Conservation (phyloP, 1,284 basidiomycete species). For the Ustilago xerochloae region DNA sequence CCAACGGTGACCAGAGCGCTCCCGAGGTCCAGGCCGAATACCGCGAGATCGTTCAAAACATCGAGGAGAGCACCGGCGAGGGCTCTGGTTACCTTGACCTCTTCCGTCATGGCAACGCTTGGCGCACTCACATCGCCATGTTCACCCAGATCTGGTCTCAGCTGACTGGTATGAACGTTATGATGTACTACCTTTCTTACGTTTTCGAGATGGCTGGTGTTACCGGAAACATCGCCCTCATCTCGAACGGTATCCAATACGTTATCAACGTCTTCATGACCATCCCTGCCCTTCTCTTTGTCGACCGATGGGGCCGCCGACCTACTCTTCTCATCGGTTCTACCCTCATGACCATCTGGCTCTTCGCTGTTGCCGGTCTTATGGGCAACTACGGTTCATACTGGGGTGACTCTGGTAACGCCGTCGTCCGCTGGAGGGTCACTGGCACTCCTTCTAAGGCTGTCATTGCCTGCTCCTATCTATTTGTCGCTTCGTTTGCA, state of each 20-base stretch:
- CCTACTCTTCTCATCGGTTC: conserved; percentile 46
- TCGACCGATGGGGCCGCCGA: conserved; percentile 51
- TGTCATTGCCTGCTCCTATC: conserved; percentile 45
- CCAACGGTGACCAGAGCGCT: conserved; percentile 26
- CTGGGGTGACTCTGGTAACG: conserved; percentile 8
- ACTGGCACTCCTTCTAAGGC: conserved; percentile 32
- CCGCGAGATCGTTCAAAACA: conserved; percentile 5
- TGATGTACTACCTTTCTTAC: conserved; percentile 42
- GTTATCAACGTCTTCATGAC: conserved; percentile 57
- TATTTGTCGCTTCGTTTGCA: conserved; percentile 49
- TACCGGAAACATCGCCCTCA: conserved; percentile 22
- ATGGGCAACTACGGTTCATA: conserved; percentile 29
- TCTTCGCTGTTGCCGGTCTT: conserved; percentile 38
- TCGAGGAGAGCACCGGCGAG: conserved; percentile 33
- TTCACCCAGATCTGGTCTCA: conserved; percentile 32
- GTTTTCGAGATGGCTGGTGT: conserved; percentile 41
- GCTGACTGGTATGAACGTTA: conserved; percentile 33
- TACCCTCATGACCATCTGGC: conserved; percentile 40
- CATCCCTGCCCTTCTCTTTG: conserved; percentile 42
- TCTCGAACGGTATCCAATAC: conserved; percentile 43
- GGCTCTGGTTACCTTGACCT: conserved; percentile 34
- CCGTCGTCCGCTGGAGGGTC: conserved; percentile 38
- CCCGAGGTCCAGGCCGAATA: conserved; percentile 19
- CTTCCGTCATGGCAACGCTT: conserved; percentile 31
- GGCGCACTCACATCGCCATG: conserved; percentile 32